These are phyloP conservation scores for Hypoxylon fragiforme DNA, from an alignment of 495 filamentous ascomycete genomes.

Conservation along the genomic window DNA sequence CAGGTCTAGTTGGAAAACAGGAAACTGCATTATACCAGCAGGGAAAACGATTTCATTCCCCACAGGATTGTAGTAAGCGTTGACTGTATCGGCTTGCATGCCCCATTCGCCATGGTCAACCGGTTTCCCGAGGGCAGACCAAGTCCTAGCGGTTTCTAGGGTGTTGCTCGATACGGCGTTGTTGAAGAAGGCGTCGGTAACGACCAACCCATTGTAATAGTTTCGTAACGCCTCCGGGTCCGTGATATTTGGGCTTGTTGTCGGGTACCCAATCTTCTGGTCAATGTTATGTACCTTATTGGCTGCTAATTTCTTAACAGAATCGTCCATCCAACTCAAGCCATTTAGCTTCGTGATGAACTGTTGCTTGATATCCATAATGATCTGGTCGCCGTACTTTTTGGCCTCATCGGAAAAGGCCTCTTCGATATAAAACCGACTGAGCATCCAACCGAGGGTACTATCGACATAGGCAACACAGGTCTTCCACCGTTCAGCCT, in stretches of 20 bases:
- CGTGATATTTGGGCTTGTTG: constrained; percentile 64
- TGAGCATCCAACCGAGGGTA: constrained; percentile 60
- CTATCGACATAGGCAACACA: constrained; percentile 62
- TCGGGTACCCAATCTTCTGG: constrained; percentile 76
- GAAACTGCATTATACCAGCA: constrained; percentile 73
- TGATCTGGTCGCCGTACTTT: constrained; percentile 67
- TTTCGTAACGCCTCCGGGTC: constrained; percentile 59
- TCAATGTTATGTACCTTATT: constrained; percentile 72
- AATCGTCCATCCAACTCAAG: constrained; percentile 70
- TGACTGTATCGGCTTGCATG: constrained; percentile 60
- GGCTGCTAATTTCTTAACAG: constrained; percentile 62
- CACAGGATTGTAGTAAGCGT: constrained; percentile 33
- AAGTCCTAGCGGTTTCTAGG: constrained; percentile 53
- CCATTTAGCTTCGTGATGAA: constrained; percentile 63
- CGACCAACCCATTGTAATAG: constrained; percentile 60
- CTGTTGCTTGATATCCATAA: constrained; percentile 68
- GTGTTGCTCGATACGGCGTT: constrained; percentile 58
- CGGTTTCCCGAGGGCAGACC: constrained; percentile 63
- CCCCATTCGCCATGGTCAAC: constrained; percentile 64
- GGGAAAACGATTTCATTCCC: constrained; percentile 58
- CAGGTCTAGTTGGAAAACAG: constrained; percentile 63
- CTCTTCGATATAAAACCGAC: constrained; percentile 69
- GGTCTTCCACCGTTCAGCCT: constrained; percentile 69
- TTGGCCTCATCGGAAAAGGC: constrained; percentile 67
- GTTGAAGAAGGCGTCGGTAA: constrained; percentile 62